A percentile compares a stretch with the other conserved stretches of the same genome.
Evolutionary conservation across 352 stramenopile genomes (phyloP).

Genomic region (Globisporangium alternatum): DNA sequence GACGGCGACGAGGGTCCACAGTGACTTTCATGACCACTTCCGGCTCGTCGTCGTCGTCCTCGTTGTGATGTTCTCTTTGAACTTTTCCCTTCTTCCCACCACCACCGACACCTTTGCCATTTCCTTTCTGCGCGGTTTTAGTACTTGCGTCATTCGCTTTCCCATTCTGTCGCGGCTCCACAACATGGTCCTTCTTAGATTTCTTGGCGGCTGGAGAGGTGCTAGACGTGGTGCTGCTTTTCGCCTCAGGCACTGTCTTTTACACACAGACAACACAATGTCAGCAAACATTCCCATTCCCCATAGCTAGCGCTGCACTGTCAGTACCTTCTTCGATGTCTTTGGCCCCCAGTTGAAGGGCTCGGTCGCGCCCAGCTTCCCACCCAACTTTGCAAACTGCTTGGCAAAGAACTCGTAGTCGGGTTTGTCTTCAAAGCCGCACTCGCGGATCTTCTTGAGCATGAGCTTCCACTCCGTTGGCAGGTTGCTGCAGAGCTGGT

Average conservation of each 20-base stretch:
- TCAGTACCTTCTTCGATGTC: slow-evolving; percentile 10
- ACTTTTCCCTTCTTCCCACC: slow-evolving; percentile 1
- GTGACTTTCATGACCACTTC: slow-evolving; percentile 23
- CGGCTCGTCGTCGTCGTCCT: slow-evolving; percentile 20
- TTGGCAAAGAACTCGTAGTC: slow-evolving; percentile 71
- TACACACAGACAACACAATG: not conserved
- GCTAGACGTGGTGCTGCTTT: not conserved
- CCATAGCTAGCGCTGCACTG: not conserved
- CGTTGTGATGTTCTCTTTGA: not conserved
- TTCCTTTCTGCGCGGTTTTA: not conserved
- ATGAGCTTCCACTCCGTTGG: slow-evolving; percentile 54
- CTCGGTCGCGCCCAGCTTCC: slow-evolving; percentile 26
- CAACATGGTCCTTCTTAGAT: slow-evolving; percentile 1
- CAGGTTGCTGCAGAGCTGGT: slow-evolving; percentile 55
- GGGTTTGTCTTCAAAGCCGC: slow-evolving; percentile 69
- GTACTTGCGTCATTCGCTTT: not conserved
- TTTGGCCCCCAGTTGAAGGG: slow-evolving; percentile 46
- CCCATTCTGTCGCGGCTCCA: not conserved
- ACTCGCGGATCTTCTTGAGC: slow-evolving; percentile 53
- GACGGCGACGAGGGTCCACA: slow-evolving; percentile 31
- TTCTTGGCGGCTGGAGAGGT: slow-evolving; percentile 4
- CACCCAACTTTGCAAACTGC: slow-evolving; percentile 52
- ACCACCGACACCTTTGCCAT: slow-evolving; percentile 3
- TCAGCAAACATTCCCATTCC: not conserved
- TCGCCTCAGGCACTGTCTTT: not conserved